Conservation (phyloP, 1,284 basidiomycete genomes). For the Abortiporus biennis region DNA sequence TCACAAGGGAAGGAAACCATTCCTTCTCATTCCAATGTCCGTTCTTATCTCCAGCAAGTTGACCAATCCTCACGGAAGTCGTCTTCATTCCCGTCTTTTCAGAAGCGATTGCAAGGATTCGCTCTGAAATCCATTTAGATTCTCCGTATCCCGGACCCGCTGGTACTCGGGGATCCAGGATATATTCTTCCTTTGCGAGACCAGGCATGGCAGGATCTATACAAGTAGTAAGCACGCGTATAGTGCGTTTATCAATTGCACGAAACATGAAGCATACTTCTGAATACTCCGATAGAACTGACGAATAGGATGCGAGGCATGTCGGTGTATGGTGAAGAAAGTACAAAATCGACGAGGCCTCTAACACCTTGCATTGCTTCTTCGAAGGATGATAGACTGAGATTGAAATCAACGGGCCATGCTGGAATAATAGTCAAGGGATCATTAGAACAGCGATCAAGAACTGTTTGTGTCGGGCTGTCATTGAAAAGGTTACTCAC, state of each 20-base stretch:
- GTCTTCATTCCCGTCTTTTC: constrained; percentile 17
- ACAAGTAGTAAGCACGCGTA: not conserved
- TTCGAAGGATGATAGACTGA: constrained; percentile 13
- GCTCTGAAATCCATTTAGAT: constrained; percentile 30
- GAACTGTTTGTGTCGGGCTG: too few relatives aligned
- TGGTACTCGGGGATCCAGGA: constrained; percentile 15
- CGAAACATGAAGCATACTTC: constrained; percentile 7
- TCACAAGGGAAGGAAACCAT: constrained; percentile 26
- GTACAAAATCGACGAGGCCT: constrained; percentile 15
- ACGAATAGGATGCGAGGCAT: constrained; percentile 23
- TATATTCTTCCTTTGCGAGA: constrained; percentile 4
- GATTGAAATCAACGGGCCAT: constrained; percentile 29
- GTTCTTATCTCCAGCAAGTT: constrained; percentile 20
- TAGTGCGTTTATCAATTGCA: not conserved
- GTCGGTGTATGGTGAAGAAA: constrained; percentile 13
- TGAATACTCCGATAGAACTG: constrained; percentile 23
- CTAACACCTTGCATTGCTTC: constrained; percentile 9
- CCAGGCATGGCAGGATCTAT: not conserved
- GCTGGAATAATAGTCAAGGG: constrained; percentile 13
- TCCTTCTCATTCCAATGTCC: constrained; percentile 25
- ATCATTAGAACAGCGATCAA: not conserved
- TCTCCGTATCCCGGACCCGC: constrained; percentile 26
- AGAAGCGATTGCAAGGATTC: constrained; percentile 18
- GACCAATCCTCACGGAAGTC: constrained; percentile 23
- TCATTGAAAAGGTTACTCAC: too few relatives aligned